Percentiles rank a stretch among this genome's conserved stretches.
These are phyloP conservation scores for Galeopsis tetrahit DNA, from an alignment of 257 asterid species.

Conservation along the genomic window DNA sequence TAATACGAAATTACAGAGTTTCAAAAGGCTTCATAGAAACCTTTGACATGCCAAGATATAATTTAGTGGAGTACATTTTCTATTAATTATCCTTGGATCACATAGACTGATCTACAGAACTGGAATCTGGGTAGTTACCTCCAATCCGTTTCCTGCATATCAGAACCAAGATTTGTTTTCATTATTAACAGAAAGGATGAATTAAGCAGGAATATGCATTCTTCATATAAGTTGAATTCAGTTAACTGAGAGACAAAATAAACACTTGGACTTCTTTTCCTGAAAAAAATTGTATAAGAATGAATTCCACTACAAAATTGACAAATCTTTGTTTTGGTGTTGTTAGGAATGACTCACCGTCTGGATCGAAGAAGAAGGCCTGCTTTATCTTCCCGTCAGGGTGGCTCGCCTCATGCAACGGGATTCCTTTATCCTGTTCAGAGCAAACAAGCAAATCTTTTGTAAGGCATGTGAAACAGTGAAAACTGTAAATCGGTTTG, in stretches of 20 bases:
- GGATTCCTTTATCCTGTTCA: constrained; percentile 74
- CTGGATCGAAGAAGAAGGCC: constrained; percentile 94
- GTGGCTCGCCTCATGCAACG: constrained; percentile 53
- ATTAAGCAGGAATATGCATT: not conserved
- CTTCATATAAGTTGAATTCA: not conserved
- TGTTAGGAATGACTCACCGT: constrained; percentile 55
- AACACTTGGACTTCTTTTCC: not conserved
- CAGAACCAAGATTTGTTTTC: not conserved
- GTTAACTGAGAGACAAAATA: not conserved
- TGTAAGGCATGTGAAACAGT: not conserved
- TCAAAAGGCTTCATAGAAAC: not conserved
- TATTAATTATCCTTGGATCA: not conserved
- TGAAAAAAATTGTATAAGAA: not conserved
- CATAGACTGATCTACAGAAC: constrained; percentile 27
- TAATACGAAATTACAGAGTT: not conserved
- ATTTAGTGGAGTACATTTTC: too few species aligned
- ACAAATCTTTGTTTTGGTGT: not conserved
- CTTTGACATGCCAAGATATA: not conserved
- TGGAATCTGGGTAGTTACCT: constrained; percentile 62
- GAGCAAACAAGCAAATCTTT: not conserved
- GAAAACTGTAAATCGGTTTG: not conserved
- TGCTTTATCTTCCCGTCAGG: constrained; percentile 81
- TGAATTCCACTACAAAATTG: not conserved
- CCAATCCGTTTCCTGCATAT: constrained; percentile 86
- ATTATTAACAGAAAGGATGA: not conserved